These are phyloP conservation scores for Pochonia chlamydosporia DNA, from an alignment of 2,329 filamentous ascomycete species.

Conservation along the genomic window DNA sequence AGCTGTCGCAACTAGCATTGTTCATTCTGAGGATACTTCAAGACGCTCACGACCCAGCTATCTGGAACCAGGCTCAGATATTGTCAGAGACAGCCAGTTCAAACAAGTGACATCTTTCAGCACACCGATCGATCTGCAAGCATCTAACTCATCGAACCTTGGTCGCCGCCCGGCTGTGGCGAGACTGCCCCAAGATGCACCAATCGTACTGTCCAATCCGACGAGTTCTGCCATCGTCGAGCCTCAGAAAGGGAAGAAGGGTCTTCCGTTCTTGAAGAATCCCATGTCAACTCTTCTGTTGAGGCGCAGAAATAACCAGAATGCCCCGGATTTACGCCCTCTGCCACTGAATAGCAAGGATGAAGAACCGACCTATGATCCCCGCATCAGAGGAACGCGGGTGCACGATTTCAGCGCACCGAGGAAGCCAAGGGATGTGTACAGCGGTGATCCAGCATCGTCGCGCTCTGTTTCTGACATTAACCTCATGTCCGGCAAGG, in stretches of 20 bases:
- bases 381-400: constrained; percentile 56
- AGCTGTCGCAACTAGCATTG: neutral
- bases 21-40: constrained; percentile 6
- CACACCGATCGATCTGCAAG: constrained; percentile 43
- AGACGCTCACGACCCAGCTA: constrained; percentile 4
- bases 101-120: constrained; percentile 39
- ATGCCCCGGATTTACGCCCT: constrained; percentile 35
- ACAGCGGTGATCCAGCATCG: neutral
- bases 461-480: neutral
- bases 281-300: constrained; percentile 53
- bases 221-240: constrained; percentile 26
- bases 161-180: constrained; percentile 39
- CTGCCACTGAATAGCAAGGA: constrained; percentile 32
- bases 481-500: neutral
- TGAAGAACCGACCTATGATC: constrained; percentile 50
- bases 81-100: constrained; percentile 22
- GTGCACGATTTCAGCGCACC: constrained; percentile 63
- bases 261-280: constrained; percentile 53
- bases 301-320: constrained; percentile 50
- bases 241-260: constrained; percentile 43
- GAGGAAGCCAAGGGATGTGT: constrained; percentile 23
- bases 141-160: constrained; percentile 18
- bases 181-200: constrained; percentile 32
- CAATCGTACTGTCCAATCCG: constrained; percentile 19
- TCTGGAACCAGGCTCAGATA: constrained; percentile 22